A percentile compares a stretch with the other conserved stretches of the same genome.
Conservation (phyloP, 2,329 filamentous ascomycete genomes). For the Beauveria australis region DNA sequence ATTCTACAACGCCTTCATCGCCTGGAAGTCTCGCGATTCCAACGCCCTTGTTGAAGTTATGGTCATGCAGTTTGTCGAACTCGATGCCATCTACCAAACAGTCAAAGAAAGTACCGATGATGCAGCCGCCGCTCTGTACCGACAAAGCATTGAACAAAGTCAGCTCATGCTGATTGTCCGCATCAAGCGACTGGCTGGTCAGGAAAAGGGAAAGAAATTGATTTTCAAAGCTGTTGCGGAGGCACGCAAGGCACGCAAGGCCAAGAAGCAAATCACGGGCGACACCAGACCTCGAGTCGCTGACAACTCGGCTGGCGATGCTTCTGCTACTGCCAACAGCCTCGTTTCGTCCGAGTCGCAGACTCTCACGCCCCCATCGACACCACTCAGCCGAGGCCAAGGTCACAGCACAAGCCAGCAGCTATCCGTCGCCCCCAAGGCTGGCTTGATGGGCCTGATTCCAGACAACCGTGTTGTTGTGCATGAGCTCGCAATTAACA, state of each 20-base stretch:
- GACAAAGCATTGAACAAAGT: constrained; percentile 71
- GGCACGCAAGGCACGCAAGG: constrained; percentile 55
- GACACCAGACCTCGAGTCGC: constrained; percentile 64
- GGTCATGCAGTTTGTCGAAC: constrained; percentile 77
- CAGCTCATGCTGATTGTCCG: constrained; percentile 71
- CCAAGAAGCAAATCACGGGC: constrained; percentile 56
- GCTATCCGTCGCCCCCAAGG: constrained; percentile 20
- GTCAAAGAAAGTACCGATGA: constrained; percentile 71
- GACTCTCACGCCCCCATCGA: constrained; percentile 46
- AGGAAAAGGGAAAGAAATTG: constrained; percentile 60
- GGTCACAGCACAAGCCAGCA: constrained; percentile 22
- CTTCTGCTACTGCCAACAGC: constrained; percentile 29
- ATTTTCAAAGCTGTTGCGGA: constrained; percentile 69
- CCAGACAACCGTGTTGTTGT: constrained; percentile 68
- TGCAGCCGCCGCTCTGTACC: constrained; percentile 66
- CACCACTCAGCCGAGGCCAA: constrained; percentile 34
- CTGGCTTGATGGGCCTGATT: constrained; percentile 45
- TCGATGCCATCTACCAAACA: constrained; percentile 76
- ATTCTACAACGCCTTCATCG: constrained; percentile 71
- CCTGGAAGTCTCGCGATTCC: constrained; percentile 76
- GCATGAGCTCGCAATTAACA: constrained; percentile 73
- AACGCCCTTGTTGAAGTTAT: constrained; percentile 72
- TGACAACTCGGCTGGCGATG: constrained; percentile 32
- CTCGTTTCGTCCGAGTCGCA: constrained; percentile 36
- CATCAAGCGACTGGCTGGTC: constrained; percentile 69